Evolutionary conservation across 192 early-diverging fungal species (phyloP).

Genomic region (Thoreauomyces humboldtii): DNA sequence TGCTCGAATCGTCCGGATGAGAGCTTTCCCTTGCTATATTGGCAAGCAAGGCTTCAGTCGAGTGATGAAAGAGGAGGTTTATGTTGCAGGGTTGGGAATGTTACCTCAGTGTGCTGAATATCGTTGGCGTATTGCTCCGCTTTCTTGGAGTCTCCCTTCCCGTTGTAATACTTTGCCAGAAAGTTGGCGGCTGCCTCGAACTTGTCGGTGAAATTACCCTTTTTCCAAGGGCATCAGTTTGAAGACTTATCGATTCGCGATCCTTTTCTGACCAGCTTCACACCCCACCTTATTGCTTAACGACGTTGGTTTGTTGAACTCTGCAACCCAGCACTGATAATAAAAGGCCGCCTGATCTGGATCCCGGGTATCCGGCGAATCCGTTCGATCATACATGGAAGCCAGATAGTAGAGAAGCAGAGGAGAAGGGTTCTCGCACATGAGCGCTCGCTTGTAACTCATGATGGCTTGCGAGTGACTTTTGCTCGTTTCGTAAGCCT

Average conservation of each 20-base stretch:
- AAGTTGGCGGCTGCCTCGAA: conserved; percentile 18
- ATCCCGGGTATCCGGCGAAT: neutral
- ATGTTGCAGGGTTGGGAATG: no score
- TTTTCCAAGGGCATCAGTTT: no score
- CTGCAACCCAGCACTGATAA: conserved; percentile 28
- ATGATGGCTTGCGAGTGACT: conserved; percentile 61
- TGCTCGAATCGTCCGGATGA: no score
- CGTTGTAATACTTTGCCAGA: conserved; percentile 20
- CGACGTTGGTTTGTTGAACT: neutral
- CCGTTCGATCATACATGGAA: conserved; percentile 1
- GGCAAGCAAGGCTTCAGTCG: no score
- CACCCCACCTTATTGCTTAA: no score
- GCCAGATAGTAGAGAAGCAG: conserved; percentile 35
- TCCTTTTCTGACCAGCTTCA: no score
- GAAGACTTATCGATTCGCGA: no score
- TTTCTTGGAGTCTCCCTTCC: conserved; percentile 7
- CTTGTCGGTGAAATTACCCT: neutral
- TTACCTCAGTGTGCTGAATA: neutral
- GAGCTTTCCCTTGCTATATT: no score
- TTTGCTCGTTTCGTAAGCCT: conserved; percentile 60
- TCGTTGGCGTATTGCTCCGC: neutral
- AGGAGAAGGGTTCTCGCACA: conserved; percentile 62
- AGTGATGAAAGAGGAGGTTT: no score
- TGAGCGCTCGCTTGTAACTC: conserved; percentile 72
- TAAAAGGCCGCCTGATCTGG: conserved; percentile 26